These are phyloP conservation scores for Fusarium sambucinum DNA, from an alignment of 2,329 filamentous ascomycete genomes.

Conservation along the genomic window DNA sequence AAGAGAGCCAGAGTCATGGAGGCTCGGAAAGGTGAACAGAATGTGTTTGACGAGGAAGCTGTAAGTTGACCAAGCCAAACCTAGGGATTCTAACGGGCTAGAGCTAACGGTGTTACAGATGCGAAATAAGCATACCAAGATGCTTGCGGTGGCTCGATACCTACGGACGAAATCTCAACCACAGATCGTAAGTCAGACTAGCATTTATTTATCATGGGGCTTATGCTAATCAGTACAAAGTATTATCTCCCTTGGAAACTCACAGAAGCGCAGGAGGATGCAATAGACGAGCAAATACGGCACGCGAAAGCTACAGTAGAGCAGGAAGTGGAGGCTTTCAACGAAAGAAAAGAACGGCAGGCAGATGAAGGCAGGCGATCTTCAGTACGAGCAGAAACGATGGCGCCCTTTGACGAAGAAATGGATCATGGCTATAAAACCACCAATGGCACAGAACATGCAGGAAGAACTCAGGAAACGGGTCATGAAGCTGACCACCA, in stretches of 20 bases:
- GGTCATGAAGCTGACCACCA: slow-evolving; percentile 17
- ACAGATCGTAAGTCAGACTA: slow-evolving; percentile 71
- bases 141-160: slow-evolving; percentile 78
- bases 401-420: slow-evolving; percentile 21
- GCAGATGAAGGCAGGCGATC: slow-evolving; percentile 21
- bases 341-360: slow-evolving; percentile 59
- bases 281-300: slow-evolving; percentile 76
- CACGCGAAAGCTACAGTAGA: slow-evolving; percentile 73
- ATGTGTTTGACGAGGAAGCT: slow-evolving; percentile 79
- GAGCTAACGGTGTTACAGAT: slow-evolving; percentile 68
- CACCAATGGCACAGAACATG: slow-evolving; percentile 16
- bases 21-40: slow-evolving; percentile 76
- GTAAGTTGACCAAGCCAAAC: slow-evolving; percentile 64
- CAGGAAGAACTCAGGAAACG: slow-evolving; percentile 22
- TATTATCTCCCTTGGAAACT: slow-evolving; percentile 89
- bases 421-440: slow-evolving; percentile 15
- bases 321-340: slow-evolving; percentile 74
- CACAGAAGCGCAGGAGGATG: slow-evolving; percentile 74
- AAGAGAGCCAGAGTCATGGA: slow-evolving; percentile 72
- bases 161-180: slow-evolving; percentile 79
- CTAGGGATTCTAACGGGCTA: background rate
- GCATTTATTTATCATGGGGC: background rate
- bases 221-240: slow-evolving; percentile 59
- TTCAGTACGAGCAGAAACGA: slow-evolving; percentile 26
- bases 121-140: slow-evolving; percentile 77